phyloP scores from a whole-genome alignment of 2,329 filamentous ascomycete species.

The Fusarium concolor region DNA sequence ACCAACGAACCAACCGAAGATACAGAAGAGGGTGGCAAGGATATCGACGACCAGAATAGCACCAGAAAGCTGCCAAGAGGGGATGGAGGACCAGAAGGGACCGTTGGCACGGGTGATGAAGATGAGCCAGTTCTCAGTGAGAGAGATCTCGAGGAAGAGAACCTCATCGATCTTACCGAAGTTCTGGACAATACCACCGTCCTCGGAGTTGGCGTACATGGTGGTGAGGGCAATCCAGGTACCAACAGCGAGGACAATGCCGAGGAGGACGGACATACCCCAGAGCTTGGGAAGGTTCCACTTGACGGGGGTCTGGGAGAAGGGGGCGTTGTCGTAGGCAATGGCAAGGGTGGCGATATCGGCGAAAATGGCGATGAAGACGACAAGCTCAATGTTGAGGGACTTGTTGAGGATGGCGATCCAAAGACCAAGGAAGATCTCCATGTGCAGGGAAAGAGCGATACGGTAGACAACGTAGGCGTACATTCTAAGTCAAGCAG shows the following conservation, averaged over 20 bases:
- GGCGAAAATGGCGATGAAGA: constrained; percentile 94
- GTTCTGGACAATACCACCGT: constrained; percentile 91
- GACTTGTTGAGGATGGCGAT: constrained; percentile 87
- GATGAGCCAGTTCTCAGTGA: constrained; percentile 96
- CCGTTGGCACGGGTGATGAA: constrained; percentile 95
- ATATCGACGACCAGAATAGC: constrained; percentile 87
- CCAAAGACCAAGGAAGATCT: constrained; percentile 92
- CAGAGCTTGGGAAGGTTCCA: constrained; percentile 96
- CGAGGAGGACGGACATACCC: constrained; percentile 90
- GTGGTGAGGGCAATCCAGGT: constrained; percentile 92
- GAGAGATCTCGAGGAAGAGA: constrained; percentile 88
- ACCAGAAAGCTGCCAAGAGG: constrained; percentile 84
- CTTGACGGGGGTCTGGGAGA: constrained; percentile 87
- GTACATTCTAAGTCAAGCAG: no score
- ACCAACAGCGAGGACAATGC: constrained; percentile 81
- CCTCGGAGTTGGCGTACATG: constrained; percentile 75
- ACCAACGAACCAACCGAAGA: constrained; percentile 85
- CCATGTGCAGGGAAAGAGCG: constrained; percentile 88
- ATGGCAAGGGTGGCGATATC: constrained; percentile 93
- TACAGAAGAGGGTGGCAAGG: constrained; percentile 84
- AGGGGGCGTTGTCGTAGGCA: constrained; percentile 92
- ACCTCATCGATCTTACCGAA: constrained; percentile 84
- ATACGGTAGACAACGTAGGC: constrained; percentile 97
- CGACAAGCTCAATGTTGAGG: constrained; percentile 86
- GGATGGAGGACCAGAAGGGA: constrained; percentile 90